Evolutionary conservation across 2,329 filamentous ascomycete genomes (phyloP), one percentile per base, ranked within the genome.

Genomic region (Monascus ruber): DNA sequence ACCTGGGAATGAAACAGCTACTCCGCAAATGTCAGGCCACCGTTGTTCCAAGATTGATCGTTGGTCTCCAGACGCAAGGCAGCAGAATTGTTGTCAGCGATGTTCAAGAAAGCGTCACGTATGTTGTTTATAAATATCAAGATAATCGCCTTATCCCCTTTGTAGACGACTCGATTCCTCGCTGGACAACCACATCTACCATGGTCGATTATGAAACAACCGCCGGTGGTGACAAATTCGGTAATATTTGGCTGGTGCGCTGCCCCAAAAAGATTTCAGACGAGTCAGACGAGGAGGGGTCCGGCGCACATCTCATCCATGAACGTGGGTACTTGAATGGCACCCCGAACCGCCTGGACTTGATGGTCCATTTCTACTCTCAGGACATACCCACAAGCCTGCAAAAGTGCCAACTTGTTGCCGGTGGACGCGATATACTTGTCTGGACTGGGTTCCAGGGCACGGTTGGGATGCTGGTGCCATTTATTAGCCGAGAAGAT

Each of bases 201-300:
- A 94, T 98, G 86, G 81, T 96, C 2, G 91, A 99, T 64, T 99
- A 98, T 62, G 91, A 98, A 59, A 94, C 91, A 1, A 79, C 85
- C 24, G 88, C 87, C 2, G 91, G 89, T 29, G 89, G 89, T 29
- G 91, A 99, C 68, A 96, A 95, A 58, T 99, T 98, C 49, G 93
- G 91, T 44, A 98, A 98, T 53, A 65, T 98, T 10, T 98, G 87
- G 81, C 76, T 98, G 34, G 73, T 98, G 26, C 83, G 91, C 35
- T 91, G 85, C 53, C 87, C 89, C 0, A 71, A 80, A 43, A 91
- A 94, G 59, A 80, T 82, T 5, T 94, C 85, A 31, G 81, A 87
- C 48, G 85, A 93, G 58, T 83, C 87, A 0, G 91, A 98, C 53
- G 91, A 95, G 60, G 85, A 94, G 44, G 85, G 85, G 35, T 85